A percentile compares a stretch with the other conserved stretches of the same genome.
These are phyloP conservation scores for Candida namnaoensis DNA, from an alignment of 805 yeast species.

Conservation along the genomic window DNA sequence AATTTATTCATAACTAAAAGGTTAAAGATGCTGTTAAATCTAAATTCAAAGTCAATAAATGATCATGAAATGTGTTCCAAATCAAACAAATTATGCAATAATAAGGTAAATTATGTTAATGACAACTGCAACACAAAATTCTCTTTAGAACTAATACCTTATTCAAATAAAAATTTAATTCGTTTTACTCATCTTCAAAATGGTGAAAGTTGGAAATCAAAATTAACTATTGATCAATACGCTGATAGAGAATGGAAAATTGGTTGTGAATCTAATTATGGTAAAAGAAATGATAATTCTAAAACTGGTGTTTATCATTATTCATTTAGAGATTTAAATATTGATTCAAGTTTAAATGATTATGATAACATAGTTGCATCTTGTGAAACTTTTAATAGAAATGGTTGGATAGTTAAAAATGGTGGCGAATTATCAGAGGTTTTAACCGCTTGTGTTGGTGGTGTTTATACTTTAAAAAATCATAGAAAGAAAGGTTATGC, in stretches of 20 bases:
- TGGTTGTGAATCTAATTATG: slow-evolving; percentile 19
- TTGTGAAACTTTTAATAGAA: slow-evolving; percentile 31
- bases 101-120: no score
- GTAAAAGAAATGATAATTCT: slow-evolving; percentile 9
- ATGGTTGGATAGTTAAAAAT: slow-evolving; percentile 20
- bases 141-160: no score
- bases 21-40: no score
- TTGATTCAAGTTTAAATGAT: slow-evolving; percentile 4
- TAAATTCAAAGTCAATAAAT: no score
- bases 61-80: no score
- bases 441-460: slow-evolving; percentile 40
- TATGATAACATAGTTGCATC: slow-evolving; percentile 28
- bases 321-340: slow-evolving; percentile 20
- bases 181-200: slow-evolving; percentile 26
- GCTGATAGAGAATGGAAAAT: slow-evolving; percentile 25
- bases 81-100: no score
- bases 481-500: slow-evolving; percentile 53
- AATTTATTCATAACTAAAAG: no score
- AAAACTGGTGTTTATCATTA: slow-evolving; percentile 25
- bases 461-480: slow-evolving; percentile 43
- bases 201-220: slow-evolving; percentile 24
- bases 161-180: slow-evolving; percentile 4
- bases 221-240: slow-evolving; percentile 24
- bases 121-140: no score
- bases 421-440: slow-evolving; percentile 16